A percentile compares a stretch with the other conserved stretches of the same genome.
phyloP scores from a whole-genome alignment of 257 asterid species.

The Penstemon barbatus region DNA sequence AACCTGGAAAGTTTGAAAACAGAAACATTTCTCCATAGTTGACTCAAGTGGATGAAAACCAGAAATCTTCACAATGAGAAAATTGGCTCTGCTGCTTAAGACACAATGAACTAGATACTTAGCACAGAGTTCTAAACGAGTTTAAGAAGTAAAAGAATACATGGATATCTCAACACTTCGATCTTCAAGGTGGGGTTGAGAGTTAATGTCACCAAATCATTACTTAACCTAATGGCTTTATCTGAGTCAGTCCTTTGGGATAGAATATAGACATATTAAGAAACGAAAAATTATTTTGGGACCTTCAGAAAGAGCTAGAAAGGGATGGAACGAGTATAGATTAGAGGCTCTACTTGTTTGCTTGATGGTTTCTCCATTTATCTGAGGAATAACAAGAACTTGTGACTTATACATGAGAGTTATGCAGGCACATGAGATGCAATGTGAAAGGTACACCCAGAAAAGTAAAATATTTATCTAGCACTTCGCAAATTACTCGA shows the following conservation, averaged over 20 bases:
- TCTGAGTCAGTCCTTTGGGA: too few relatives aligned
- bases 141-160: too few relatives aligned
- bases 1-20: constrained; percentile 61
- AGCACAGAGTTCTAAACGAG: too few relatives aligned
- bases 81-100: neutral
- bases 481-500: constrained; percentile 4
- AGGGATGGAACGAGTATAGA: neutral
- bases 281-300: neutral
- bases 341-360: constrained; percentile 15
- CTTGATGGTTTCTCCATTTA: constrained; percentile 8
- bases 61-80: neutral
- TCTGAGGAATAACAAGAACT: constrained; percentile 20
- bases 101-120: neutral
- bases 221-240: too few relatives aligned
- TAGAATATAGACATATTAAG: too few relatives aligned
- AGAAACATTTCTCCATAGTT: constrained; percentile 15
- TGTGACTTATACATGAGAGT: constrained; percentile 5
- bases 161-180: too few relatives aligned
- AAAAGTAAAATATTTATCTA: neutral
- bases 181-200: neutral
- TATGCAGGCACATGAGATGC: constrained; percentile 1
- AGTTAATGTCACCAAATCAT: too few relatives aligned
- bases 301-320: neutral
- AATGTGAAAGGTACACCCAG: too few relatives aligned
- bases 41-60: constrained; percentile 24